Base-by-base conservation (phyloP, 2,329 filamentous ascomycete species). In the Trichoderma aggressivum region DNA sequence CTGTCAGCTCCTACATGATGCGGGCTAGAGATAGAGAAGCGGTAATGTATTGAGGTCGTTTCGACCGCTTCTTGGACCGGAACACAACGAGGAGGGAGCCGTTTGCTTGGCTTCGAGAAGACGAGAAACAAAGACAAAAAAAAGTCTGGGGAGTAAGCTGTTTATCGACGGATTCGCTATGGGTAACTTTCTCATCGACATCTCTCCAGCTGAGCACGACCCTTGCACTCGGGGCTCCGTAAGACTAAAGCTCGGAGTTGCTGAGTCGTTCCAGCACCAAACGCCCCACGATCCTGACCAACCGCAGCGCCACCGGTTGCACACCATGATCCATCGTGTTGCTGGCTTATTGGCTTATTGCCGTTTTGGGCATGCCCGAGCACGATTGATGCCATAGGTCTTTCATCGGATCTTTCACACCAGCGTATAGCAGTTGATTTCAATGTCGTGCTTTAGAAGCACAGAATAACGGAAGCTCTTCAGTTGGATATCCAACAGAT, bases 231-330 rank as follows among this genome's bases (percentile, higher is more conserved):
- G 32, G 32, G 18, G 16, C 60, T 47, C 36, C 28, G 62, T 53
- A 55, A 64, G 11, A 6, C 60, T 63, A 39, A 39, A 55, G 24
- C n/a, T 56, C 64, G 64, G 34, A 59, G 24, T 58, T 67, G 64
- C 64, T 67, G 64, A 67, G 26, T 67, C 64, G 53, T 36, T 36
- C 24, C 21, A 47, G 24, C 53, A 32, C 36, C 24, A 60, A 34
- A 24, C n/a, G 65, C 65, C 65, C 65, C 65, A 60, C 14, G 55
- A 39, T n/a, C 5, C 62, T 64, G 62, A 64, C 62, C 50, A 34
- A 30, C 16, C 7, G 50, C 24, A 60, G 55, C 65, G 65, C 65
- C 65, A 68, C 65, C 24, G 14, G 26, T 32, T 12, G 53, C 28
- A 47, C 63, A 34, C 53, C 64, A 39, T 67, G 28, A 24, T 11